Base-by-base conservation (phyloP, 176 grass and related monocot species). In the Sorghum bicolor region DNA sequence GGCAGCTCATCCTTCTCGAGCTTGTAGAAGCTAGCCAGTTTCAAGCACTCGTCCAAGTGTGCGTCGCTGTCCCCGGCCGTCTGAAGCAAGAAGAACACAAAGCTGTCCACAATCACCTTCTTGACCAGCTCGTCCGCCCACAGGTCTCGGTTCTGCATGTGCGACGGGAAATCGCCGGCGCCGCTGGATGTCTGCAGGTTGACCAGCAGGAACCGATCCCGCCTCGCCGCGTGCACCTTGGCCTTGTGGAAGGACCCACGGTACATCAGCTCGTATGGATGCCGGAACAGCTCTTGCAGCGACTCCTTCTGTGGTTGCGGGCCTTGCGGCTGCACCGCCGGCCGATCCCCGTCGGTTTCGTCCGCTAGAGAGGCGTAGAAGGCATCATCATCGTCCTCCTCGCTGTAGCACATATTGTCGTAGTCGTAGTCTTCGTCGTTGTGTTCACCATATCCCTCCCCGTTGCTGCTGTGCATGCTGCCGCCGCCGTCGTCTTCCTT, bases 91-190 rank as follows among this genome's bases (percentile, higher is more conserved):
- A 32, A 38, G 70, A 89, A 84, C 1, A 89, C 63, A 31, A 89
- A 75, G 39, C n/a, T 70, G 5, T 62, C 50, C 60, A 1, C 75
- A 3, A 89, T 28, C 36, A 70, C 39, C 39, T 26, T 11, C 10
- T 2, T 43, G 13, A 89, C 63, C 30, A 20, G 5, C 11, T 80
- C 38, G 82, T 85, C 45, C 11, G 30, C 10, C 87, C 82, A 89
- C 5, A 89, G 77, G 38, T 80, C 82, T 2, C 87, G 76, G 82
- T 89, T 89, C 15, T 75, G 82, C 17, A 50, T n/a, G 20, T 38
- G 12, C 48, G 82, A 89, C 38, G 50, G 24, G 61, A 85, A 85
- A 0, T 74, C 36, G 17, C 32, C 32, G 14, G 25, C 67, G 32
- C 33, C 32, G 20, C 5, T 22, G 20, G 1, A 0, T 0, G 22